These are phyloP conservation scores for Raphanus hybrid DNA, from an alignment of 441 rosid species.

Conservation along the genomic window DNA sequence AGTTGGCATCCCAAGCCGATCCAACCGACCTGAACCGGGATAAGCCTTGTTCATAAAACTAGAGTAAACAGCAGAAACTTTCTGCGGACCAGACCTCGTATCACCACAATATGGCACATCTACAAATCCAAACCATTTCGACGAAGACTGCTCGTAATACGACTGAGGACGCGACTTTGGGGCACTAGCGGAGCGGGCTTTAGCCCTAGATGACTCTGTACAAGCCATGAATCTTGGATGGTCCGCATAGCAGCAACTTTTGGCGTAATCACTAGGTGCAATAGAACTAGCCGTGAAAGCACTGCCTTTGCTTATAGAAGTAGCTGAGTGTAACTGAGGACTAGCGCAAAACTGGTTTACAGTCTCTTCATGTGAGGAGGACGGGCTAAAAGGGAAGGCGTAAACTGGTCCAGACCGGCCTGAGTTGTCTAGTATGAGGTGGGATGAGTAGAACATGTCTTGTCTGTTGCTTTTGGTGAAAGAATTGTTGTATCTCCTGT, in stretches of 20 bases:
- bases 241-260: conserved; percentile 70
- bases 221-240: conserved; percentile 91
- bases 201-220: conserved; percentile 88
- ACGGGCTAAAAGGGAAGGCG: conserved; percentile 50
- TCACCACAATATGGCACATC: conserved; percentile 37
- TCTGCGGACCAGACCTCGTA: conserved; percentile 57
- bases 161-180: conserved; percentile 76
- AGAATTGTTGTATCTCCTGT: conserved; percentile 52
- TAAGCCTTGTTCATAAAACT: conserved; percentile 73
- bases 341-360: conserved; percentile 65
- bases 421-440: conserved; percentile 37
- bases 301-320: conserved; percentile 65
- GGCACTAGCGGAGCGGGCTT: conserved; percentile 75
- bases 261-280: conserved; percentile 42
- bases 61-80: conserved; percentile 52
- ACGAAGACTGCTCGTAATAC: conserved; percentile 58
- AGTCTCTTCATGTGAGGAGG: conserved; percentile 51
- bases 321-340: conserved; percentile 69
- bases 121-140: conserved; percentile 61
- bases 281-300: conserved; percentile 66
- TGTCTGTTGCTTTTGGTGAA: conserved; percentile 45
- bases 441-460: conserved; percentile 56
- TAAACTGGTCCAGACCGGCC: conserved; percentile 55
- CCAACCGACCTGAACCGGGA: conserved; percentile 91
- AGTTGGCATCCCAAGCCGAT: conserved; percentile 54